These are phyloP conservation scores for Parsonsia alboflavescens DNA, from an alignment of 257 asterid species.

Conservation along the genomic window DNA sequence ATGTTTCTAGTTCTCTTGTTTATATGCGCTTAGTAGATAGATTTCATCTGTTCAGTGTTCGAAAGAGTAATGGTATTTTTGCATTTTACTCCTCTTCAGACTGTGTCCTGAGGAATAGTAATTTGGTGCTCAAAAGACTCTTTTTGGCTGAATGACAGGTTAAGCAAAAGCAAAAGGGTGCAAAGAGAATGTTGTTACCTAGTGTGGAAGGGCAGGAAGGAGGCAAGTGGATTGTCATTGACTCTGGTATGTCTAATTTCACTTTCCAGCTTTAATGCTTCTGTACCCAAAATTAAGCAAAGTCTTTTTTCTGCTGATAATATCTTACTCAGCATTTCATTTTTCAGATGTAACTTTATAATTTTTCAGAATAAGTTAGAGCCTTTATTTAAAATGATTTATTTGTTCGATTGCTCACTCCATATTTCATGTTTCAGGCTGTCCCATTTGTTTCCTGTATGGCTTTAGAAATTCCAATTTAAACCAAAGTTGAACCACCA, in stretches of 20 bases:
- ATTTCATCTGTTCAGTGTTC: neutral
- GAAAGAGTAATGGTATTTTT: neutral
- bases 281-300: neutral
- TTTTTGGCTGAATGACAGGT: constrained; percentile 47
- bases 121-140: neutral
- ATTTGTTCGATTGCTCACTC: neutral
- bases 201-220: constrained; percentile 90
- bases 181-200: constrained; percentile 74
- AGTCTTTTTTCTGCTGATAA: neutral
- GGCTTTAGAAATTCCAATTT: neutral
- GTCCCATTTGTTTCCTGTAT: neutral
- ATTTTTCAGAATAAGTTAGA: neutral
- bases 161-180: constrained; percentile 94
- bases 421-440: neutral
- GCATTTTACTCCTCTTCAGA: neutral
- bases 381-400: neutral
- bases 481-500: neutral
- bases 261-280: too few species aligned
- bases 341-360: neutral
- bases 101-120: neutral
- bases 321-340: neutral
- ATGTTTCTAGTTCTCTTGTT: neutral
- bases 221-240: constrained; percentile 91
- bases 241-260: constrained; percentile 51
- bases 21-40: neutral